Evolutionary conservation across 306 rosid species (phyloP).

Genomic region (Cyclanthera cordifolia): DNA sequence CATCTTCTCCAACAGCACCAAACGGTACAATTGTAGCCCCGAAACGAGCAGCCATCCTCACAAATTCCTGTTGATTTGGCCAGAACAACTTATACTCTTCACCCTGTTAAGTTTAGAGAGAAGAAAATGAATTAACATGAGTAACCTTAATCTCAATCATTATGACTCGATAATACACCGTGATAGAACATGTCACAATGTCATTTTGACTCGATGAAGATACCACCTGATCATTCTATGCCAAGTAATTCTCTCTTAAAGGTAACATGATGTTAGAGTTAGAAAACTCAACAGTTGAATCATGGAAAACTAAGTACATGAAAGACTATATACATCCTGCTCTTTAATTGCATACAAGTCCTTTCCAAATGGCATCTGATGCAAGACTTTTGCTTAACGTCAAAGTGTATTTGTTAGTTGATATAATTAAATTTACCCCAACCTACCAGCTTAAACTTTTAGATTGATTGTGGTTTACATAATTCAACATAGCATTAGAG

Average conservation of each 20-base stretch:
- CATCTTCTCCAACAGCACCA: slow-evolving; percentile 94
- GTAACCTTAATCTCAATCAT: background rate
- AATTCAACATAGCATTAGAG: too few species aligned
- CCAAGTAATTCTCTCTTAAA: background rate
- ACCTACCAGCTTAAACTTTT: too few species aligned
- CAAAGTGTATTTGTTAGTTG: too few species aligned
- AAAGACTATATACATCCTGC: background rate
- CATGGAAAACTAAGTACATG: background rate
- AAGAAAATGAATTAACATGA: background rate
- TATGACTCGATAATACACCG: background rate
- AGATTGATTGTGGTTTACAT: too few species aligned
- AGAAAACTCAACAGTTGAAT: background rate
- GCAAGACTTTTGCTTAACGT: background rate
- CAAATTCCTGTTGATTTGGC: slow-evolving; percentile 81
- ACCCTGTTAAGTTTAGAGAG: slow-evolving; percentile 38
- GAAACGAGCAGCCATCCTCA: slow-evolving; percentile 90
- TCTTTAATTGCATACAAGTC: too few species aligned
- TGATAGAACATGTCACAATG: background rate
- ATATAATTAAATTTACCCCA: too few species aligned
- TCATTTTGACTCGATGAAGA: background rate
- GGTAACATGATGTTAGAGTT: background rate
- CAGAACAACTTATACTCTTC: slow-evolving; percentile 77
- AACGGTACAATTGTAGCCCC: slow-evolving; percentile 94
- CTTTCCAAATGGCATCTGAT: background rate
- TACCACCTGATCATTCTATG: background rate